Evolutionary conservation across 2,329 filamentous ascomycete genomes (phyloP).

Genomic region (Nothomitra cinnamomea): DNA sequence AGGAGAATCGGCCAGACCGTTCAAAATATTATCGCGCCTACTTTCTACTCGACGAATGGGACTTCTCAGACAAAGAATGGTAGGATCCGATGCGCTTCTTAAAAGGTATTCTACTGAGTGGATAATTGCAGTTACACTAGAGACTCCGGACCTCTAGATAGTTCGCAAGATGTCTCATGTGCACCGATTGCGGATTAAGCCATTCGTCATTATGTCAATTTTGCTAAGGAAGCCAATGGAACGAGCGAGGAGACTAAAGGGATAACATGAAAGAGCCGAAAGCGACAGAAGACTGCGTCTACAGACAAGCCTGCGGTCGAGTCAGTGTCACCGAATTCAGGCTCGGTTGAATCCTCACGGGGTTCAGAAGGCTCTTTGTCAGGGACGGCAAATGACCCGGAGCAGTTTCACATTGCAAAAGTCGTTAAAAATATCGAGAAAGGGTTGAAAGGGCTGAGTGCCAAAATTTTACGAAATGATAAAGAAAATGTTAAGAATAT

Average conservation of each 20-base stretch:
- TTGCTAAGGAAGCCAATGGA: not conserved
- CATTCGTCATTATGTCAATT: not conserved
- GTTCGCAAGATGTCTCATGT: not conserved
- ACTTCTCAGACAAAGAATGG: slow-evolving; percentile 1
- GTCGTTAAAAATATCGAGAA: not conserved
- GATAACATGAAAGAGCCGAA: not conserved
- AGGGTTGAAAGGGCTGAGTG: not conserved
- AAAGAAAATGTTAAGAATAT: not conserved
- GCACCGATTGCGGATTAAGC: not conserved
- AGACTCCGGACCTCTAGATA: not conserved
- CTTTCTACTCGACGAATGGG: not conserved
- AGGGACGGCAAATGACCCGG: not conserved
- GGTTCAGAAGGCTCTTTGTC: not conserved
- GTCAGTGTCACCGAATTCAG: not conserved
- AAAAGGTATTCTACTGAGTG: not conserved
- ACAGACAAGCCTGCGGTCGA: not conserved
- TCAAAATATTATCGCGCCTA: not conserved
- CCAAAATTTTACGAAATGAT: not conserved
- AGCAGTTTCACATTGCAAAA: not conserved
- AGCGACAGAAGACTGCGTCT: not conserved
- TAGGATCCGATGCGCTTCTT: not conserved
- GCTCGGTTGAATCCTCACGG: not conserved
- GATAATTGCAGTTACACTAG: not conserved
- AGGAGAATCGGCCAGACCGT: not conserved
- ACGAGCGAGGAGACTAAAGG: not conserved